A percentile compares a stretch with the other conserved stretches of the same genome.
phyloP scores from a whole-genome alignment of 2,329 filamentous ascomycete genomes.

The Penicillium frequentans region DNA sequence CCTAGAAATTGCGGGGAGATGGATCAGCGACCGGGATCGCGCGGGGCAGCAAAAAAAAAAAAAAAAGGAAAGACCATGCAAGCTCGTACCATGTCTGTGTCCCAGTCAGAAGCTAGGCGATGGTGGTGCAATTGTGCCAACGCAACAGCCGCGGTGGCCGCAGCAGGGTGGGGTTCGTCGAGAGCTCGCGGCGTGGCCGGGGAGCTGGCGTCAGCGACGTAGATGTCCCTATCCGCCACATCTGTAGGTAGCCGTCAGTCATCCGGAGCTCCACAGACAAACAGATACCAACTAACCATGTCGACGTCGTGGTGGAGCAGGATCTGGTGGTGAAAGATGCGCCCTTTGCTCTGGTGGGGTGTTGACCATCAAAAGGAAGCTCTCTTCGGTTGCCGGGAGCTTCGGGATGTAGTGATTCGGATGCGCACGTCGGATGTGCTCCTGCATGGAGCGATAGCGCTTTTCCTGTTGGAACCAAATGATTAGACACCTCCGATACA shows the following conservation, averaged over 20 bases:
- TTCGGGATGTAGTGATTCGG: constrained; percentile 97
- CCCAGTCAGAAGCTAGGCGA: constrained; percentile 74
- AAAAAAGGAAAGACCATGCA: constrained; percentile 33
- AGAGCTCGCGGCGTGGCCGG: constrained; percentile 67
- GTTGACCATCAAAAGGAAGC: constrained; percentile 94
- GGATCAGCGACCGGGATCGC: constrained; percentile 15
- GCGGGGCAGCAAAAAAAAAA: constrained; percentile 1
- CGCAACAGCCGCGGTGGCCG: constrained; percentile 78
- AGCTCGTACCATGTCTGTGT: constrained; percentile 69
- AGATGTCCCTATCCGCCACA: constrained; percentile 64
- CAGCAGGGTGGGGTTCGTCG: constrained; percentile 68
- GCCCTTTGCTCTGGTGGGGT: constrained; percentile 75
- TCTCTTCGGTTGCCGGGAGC: constrained; percentile 95
- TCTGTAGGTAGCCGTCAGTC: constrained; percentile 46
- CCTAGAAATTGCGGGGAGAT: constrained; percentile 48
- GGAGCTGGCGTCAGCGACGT: constrained; percentile 66
- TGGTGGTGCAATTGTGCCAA: constrained; percentile 82
- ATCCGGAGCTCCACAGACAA: neutral
- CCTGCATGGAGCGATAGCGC: constrained; percentile 97
- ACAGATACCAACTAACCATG: constrained; percentile 31
- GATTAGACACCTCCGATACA: constrained; percentile 9
- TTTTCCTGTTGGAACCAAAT: constrained; percentile 66
- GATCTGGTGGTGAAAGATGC: constrained; percentile 50
- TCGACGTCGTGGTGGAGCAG: constrained; percentile 34
- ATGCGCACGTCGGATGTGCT: constrained; percentile 96